phyloP scores from a whole-genome alignment of 495 filamentous ascomycete genomes.

The Antarctomyces pellizariae region DNA sequence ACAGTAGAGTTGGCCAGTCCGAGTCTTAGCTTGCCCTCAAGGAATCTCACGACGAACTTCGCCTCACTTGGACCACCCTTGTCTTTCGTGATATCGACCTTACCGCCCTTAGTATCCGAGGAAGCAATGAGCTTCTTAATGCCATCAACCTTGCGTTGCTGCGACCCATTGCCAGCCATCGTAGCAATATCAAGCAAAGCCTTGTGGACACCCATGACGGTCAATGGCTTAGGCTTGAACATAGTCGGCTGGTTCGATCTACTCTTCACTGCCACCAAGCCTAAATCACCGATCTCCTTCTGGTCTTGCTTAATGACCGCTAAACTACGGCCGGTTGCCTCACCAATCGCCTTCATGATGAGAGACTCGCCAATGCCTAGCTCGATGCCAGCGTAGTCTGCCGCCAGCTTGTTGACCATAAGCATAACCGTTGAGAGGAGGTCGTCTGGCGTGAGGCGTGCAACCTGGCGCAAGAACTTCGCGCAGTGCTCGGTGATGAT shows the following conservation, averaged over 20 bases:
- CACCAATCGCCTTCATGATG: conserved; percentile 95
- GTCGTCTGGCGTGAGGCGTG: conserved; percentile 74
- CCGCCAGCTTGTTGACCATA: conserved; percentile 95
- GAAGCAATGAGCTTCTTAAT: conserved; percentile 89
- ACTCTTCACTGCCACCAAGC: conserved; percentile 84
- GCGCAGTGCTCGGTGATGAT: conserved; percentile 73
- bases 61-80: conserved; percentile 89
- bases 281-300: conserved; percentile 85
- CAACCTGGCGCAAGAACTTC: conserved; percentile 74
- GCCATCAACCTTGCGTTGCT: conserved; percentile 71
- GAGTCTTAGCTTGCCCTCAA: conserved; percentile 82
- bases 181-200: conserved; percentile 76
- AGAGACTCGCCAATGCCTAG: conserved; percentile 90
- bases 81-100: conserved; percentile 73
- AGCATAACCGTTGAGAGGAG: conserved; percentile 70
- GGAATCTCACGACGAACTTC: conserved; percentile 75
- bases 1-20: conserved; percentile 86
- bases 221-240: conserved; percentile 88
- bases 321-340: conserved; percentile 73
- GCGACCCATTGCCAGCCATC: conserved; percentile 63
- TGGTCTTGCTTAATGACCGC: conserved; percentile 81
- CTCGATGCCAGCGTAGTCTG: conserved; percentile 89
- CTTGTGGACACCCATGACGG: conserved; percentile 66
- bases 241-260: conserved; percentile 85
- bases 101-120: conserved; percentile 50